Evolutionary conservation across 208 protist genomes (phyloP).

Genomic region (Acanthamoeba royreba): DNA sequence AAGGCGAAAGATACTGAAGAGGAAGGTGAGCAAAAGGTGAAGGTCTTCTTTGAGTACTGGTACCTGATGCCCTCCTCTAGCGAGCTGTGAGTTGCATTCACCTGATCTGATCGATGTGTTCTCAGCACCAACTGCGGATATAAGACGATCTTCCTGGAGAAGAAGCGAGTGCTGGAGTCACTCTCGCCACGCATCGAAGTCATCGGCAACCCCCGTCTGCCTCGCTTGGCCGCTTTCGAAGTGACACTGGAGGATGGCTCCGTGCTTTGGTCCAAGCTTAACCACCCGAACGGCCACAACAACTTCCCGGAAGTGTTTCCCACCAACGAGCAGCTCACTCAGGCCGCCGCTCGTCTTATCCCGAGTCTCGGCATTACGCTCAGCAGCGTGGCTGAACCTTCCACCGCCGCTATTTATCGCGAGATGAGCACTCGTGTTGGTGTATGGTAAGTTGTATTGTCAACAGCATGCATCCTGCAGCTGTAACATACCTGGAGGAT

Average conservation of each 20-base stretch:
- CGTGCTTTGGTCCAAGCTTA: neutral
- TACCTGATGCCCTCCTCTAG: neutral
- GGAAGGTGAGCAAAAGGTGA: neutral
- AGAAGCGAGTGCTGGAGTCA: neutral
- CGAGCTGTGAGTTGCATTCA: neutral
- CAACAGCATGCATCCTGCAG: no score
- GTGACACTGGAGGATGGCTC: constrained; percentile 1
- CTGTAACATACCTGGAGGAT: no score
- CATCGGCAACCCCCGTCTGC: constrained; percentile 21
- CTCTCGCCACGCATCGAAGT: neutral
- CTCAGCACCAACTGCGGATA: constrained; percentile 43
- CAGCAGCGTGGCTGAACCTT: no score
- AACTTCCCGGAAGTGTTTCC: constrained; percentile 31
- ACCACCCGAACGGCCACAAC: neutral
- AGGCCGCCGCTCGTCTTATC: neutral
- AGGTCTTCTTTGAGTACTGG: constrained; percentile 14
- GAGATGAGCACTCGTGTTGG: no score
- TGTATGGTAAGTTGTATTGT: no score
- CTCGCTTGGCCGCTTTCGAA: constrained; percentile 11
- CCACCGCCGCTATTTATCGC: no score
- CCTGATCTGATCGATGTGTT: neutral
- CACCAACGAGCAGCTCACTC: neutral
- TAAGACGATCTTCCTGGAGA: constrained; percentile 39
- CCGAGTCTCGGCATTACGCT: neutral
- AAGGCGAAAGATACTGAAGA: neutral